Conservation (phyloP, 2,329 filamentous ascomycete genomes). For the Talaromyces albobiverticillius region DNA sequence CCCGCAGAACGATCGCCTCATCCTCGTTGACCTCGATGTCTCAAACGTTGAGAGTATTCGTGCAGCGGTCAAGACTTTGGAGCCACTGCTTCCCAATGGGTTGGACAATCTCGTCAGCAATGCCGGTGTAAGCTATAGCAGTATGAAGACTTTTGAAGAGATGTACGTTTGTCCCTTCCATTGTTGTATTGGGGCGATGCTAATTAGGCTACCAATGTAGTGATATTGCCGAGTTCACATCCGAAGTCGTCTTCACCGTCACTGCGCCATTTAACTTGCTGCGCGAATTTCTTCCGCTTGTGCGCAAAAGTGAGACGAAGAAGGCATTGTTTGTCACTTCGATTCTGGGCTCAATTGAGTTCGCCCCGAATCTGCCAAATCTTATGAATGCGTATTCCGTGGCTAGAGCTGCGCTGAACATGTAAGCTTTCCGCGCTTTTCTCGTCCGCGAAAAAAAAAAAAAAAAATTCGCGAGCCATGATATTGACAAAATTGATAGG, state of each 20-base stretch:
- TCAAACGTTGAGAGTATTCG: constrained; percentile 2
- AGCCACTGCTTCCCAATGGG: neutral
- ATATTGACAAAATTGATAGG: neutral
- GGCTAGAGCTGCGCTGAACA: constrained; percentile 6
- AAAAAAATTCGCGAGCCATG: neutral
- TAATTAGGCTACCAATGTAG: neutral
- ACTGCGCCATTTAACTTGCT: constrained; percentile 28
- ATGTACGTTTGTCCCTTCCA: neutral
- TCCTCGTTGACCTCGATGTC: constrained; percentile 2
- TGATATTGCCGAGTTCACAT: neutral
- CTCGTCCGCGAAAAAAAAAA: no score
- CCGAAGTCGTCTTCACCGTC: constrained; percentile 26
- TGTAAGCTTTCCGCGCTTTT: neutral
- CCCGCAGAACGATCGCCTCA: neutral
- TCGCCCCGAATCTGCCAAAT: no score
- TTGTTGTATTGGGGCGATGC: neutral
- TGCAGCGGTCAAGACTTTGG: neutral
- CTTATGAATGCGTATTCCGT: constrained; percentile 5
- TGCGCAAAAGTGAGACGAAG: constrained; percentile 36
- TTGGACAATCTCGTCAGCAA: constrained; percentile 1
- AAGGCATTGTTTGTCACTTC: constrained; percentile 43
- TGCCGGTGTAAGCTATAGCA: neutral
- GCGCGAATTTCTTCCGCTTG: constrained; percentile 31
- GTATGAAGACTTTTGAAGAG: neutral
- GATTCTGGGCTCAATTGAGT: constrained; percentile 40